phyloP scores from a whole-genome alignment of 2,329 filamentous ascomycete genomes.

The Paecilomyces dactylethromorphus region DNA sequence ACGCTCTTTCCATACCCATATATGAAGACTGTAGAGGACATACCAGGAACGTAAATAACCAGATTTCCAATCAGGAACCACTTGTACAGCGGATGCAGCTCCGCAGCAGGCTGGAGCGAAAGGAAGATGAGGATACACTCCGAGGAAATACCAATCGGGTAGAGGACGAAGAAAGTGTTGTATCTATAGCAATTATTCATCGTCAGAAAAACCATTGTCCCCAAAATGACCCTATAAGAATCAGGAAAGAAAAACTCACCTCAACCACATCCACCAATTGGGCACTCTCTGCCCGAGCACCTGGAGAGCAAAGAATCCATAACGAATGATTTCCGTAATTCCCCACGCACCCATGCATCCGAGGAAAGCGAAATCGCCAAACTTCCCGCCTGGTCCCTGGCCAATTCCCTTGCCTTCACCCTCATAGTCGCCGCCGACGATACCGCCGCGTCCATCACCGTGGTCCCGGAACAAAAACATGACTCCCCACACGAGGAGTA shows the following conservation, averaged over 20 bases:
- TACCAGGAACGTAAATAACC: slow-evolving; percentile 73
- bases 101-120: slow-evolving; percentile 56
- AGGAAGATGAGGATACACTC: slow-evolving; percentile 76
- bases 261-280: slow-evolving; percentile 64
- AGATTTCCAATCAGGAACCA: slow-evolving; percentile 60
- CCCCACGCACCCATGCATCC: slow-evolving; percentile 71
- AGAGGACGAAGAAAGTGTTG: slow-evolving; percentile 88
- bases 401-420: slow-evolving; percentile 9
- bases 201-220: slow-evolving; percentile 13
- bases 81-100: slow-evolving; percentile 45
- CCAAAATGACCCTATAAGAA: background rate
- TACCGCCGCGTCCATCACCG: slow-evolving; percentile 52
- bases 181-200: slow-evolving; percentile 40
- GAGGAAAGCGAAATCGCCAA: slow-evolving; percentile 37
- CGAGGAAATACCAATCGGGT: slow-evolving; percentile 83
- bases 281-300: slow-evolving; percentile 53
- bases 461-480: slow-evolving; percentile 66
- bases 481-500: slow-evolving; percentile 84
- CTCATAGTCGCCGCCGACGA: slow-evolving; percentile 19
- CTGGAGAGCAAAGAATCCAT: slow-evolving; percentile 79
- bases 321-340: slow-evolving; percentile 85
- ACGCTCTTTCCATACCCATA: background rate
- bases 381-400: slow-evolving; percentile 11
- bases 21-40: slow-evolving; percentile 23
- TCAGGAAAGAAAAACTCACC: slow-evolving; percentile 38